Evolutionary conservation across 2,329 filamentous ascomycete genomes (phyloP).

Genomic region (Nakataea oryzae): DNA sequence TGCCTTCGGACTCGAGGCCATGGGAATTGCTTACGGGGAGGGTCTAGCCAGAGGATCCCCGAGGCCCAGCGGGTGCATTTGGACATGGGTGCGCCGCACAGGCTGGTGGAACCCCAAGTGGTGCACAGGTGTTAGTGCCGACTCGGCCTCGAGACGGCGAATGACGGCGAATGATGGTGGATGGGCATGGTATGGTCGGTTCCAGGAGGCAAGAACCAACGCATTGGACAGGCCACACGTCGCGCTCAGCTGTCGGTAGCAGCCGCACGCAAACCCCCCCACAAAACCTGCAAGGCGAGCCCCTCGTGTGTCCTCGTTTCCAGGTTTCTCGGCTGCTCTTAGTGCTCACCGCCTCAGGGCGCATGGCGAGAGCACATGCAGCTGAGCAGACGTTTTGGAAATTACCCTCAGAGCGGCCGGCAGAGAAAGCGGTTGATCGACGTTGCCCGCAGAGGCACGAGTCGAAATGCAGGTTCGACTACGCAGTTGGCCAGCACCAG

Average conservation of each 20-base stretch:
- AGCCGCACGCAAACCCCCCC: not conserved
- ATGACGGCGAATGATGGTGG: not conserved
- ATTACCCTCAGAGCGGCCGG: not conserved
- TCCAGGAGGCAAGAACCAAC: not conserved
- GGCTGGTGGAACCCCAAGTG: not conserved
- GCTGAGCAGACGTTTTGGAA: not conserved
- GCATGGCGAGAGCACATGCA: not conserved
- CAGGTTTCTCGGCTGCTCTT: not conserved
- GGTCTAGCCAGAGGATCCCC: not conserved
- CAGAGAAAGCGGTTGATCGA: not conserved
- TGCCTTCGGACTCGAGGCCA: not conserved
- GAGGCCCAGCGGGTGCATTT: not conserved
- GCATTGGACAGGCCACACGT: not conserved
- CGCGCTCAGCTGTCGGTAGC: not conserved
- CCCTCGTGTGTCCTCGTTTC: not conserved
- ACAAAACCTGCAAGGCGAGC: not conserved
- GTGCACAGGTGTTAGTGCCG: no score
- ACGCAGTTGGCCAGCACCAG: not conserved
- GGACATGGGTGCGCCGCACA: no score
- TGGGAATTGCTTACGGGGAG: not conserved
- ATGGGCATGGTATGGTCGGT: not conserved
- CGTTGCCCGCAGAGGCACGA: not conserved
- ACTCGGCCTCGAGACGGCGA: not conserved
- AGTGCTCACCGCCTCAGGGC: not conserved
- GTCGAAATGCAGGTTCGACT: not conserved